Base-by-base conservation (phyloP, 2,329 filamentous ascomycete species). In the Zelopaecilomyces penicillatus region DNA sequence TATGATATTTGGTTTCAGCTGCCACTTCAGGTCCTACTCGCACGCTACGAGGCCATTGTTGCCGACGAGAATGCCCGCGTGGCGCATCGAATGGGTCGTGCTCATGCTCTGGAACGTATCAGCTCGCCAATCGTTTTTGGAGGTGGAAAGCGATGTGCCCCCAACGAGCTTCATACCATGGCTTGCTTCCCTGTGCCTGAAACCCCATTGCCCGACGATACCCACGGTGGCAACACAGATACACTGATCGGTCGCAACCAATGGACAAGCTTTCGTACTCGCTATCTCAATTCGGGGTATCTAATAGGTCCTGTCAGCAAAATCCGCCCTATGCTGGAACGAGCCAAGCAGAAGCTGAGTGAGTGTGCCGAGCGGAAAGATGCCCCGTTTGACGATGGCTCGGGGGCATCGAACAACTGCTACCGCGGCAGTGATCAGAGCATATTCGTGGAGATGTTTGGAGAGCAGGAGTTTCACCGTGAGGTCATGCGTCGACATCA, bases 1-100 rank as follows among this genome's bases (percentile, higher is more conserved):
- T 61, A 61, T 39, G 60, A 63, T 30, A 50, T 60, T 29, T 63
- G 61, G 61, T 63, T 63, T 32, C 61, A 63, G 50, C 53, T 63
- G 1, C 59, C 59, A 2, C 29, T 49, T 29, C 54, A 60, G 28
- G 47, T 52, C 4, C 51, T 61, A 5, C 30, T 60, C 5, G 44
- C 47, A 8, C 56, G 59, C 5, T 61, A 59, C 45, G 36, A 55
- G 10, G 50, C 47, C 31, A 47, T 59, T n/a, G 36, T 54, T 30
- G 50, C 48, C 6, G 45, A 53, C 11, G 57, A 57, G 10, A 53
- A 54, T 45, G 45, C 49, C 19, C 50, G 57, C 0, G 46, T 60
- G 2, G 47, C 44, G 4, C 50, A 52, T 1, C 49, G 53, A 39
- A 51, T 60, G 50, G 57, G 58, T 29, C 47, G 49, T 11, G 57